Base-by-base conservation (phyloP, 2,329 filamentous ascomycete species). In the Neonectria hederae region DNA sequence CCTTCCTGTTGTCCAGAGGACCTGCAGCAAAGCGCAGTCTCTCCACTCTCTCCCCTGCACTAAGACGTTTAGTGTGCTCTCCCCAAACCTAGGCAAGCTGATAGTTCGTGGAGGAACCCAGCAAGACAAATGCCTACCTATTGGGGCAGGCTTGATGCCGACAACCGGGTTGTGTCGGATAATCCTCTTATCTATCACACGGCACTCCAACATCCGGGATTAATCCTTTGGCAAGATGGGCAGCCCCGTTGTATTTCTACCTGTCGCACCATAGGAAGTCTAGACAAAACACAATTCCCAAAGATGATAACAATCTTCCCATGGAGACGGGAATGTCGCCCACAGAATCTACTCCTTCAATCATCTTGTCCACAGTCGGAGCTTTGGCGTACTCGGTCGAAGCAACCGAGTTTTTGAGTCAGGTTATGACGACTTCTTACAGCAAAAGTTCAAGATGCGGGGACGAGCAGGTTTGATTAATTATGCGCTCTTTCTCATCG, bases 341-440 rank as follows among this genome's bases (percentile, higher is more conserved):
- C 2, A 61, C 57, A 11, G 64, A 7, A 54, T 42, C 30, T n/a
- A 35, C 30, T 6, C 62, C 21, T n/a, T 35, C 4, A 10, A 66
- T 76, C 5, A 77, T 80, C 62, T 75, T 77, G 65, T 77, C 77
- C 2, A 77, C 77, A 2, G 70, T 83, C 7, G 81, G 81, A 1
- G 79, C 78, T 0, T 82, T 82, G 63, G 80, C 80, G 1, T 83
- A 82, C 64, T 76, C 75, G 55, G 76, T 83, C 22, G 80, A 82
- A 59, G 80, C 81, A 0, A 82, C 80, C 0, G 81, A 83, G 65
- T 82, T 77, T 1, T 69, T 83, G 6, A 81, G 77, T 60, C 72
- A 76, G 0, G 79, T 83, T 1, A 81, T 75, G 3, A 80, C 74
- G 5, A 78, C 65, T 83, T 83, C 58, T 73, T 82, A 1, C 80